Base-by-base conservation (phyloP, 2,329 filamentous ascomycete species). In the Fusarium sp. region DNA sequence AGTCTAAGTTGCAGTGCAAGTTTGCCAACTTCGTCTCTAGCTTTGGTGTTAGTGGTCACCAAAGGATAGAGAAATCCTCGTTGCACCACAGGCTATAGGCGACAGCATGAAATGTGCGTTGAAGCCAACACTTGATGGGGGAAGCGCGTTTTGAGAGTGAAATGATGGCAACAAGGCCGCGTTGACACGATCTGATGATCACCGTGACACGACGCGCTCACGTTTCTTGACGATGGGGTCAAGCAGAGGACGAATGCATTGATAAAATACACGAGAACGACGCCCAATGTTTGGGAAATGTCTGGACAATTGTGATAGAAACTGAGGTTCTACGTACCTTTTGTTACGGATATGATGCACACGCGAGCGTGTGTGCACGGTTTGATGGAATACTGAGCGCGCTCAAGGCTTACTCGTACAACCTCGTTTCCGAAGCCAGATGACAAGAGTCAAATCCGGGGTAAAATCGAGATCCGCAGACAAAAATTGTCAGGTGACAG, bases 401-500 rank as follows among this genome's bases (percentile, higher is more conserved):
- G 58, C 66, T 67, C 67, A 73, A 61, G 73, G 62, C 67, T 75
- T 72, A 64, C 58, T 67, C 61, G 69, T 64, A 73, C 75, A 62
- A 72, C 71, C 53, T 64, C 56, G 64, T 60, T 60, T 68, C 50
- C 68, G 33, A 40, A 54, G 57, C 65, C 75, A 72, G 75, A 76
- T 77, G 77, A 79, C 60, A 61, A 72, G 57, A 60, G 53, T 58
- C 63, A 42, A 74, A 67, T 76, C 64, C 74, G 75, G 74, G 69
- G 77, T 76, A 77, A 74, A 77, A 69, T 71, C 71, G 72, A 76
- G 77, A 79, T 79, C 80, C 80, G 80, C 80, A 81, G 80, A 67
- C 72, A 77, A 67, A 70, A 71, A 60, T 71, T 75, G 87, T 89
- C 88, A 89, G 86, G 86, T 88, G 88, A 88, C 83, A 75, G 75